Base-by-base conservation (phyloP, 2,329 filamentous ascomycete genomes). In the Nothopassalora personata region DNA sequence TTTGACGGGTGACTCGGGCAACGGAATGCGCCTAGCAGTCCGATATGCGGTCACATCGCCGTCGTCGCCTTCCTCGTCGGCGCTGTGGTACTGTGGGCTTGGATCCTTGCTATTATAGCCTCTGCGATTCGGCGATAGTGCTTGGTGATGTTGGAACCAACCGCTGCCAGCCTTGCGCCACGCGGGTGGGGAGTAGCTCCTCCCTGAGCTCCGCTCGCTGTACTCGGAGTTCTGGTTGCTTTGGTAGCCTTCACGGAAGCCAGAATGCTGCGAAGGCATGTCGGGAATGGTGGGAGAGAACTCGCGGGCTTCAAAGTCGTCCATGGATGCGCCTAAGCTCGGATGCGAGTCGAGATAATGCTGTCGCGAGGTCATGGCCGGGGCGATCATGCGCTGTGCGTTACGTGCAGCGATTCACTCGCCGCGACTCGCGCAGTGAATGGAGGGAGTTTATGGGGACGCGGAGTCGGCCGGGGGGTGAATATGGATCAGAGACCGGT, bases 181-280 rank as follows among this genome's bases (percentile, higher is more conserved):
- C 11, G 84, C 84, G 1, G 86, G 86, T 45, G 86, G 86, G 55
- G 83, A 86, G 83, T 84, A 88, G 33, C 83, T 83, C 52, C 81
- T 79, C 60, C 81, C 18, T 55, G 74, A 68, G 58, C 78, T 78
- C 73, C 60, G 77, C 59, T 77, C 74, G 61, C 71, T 73, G 53
- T 73, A 74, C 30, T 81, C 80, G 51, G 81, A 86, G 53, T 66
- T 66, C 47, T 66, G 57, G 49, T 62, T 61, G 62, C 64, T 69
- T 23, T 23, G 34, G 33, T 39, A 50, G 15, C 51, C 55, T 51
- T 51, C 49, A 65, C 83, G 80, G 76, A 87, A 87, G 68, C 81
- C 84, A 43, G 84, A 87, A 71, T 86, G 83, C 64, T 84, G 81
- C 53, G 81, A 84, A 15, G 81, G 81, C 57, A 82, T 66, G 23